Evolutionary conservation across 1,284 basidiomycete species (phyloP).

Genomic region (Leucoagaricus sp.): DNA sequence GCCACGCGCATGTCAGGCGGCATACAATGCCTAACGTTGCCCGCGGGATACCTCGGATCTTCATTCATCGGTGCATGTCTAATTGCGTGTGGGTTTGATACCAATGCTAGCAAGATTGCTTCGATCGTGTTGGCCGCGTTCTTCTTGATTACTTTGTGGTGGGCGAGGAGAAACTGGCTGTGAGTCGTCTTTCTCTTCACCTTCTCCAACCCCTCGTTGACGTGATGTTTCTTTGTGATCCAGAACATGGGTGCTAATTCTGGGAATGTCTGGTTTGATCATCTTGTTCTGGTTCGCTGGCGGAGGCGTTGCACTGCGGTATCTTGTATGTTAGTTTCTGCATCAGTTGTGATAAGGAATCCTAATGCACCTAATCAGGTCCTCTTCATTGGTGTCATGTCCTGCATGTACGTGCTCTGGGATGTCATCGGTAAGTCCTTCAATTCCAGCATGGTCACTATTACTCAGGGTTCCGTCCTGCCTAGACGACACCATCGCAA

Average conservation of each 20-base stretch:
- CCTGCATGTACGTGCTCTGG: slow-evolving; percentile 85
- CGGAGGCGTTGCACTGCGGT: slow-evolving; percentile 70
- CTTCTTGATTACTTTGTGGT: slow-evolving; percentile 93
- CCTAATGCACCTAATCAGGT: slow-evolving; percentile 48
- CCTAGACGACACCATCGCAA: slow-evolving; percentile 85
- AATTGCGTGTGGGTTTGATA: slow-evolving; percentile 93
- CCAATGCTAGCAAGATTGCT: slow-evolving; percentile 90
- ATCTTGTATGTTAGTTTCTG: slow-evolving; percentile 50
- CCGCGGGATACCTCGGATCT: slow-evolving; percentile 92
- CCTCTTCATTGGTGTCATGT: slow-evolving; percentile 96
- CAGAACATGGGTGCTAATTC: slow-evolving; percentile 74
- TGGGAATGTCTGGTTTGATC: slow-evolving; percentile 76
- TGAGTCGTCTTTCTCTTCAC: slow-evolving; percentile 37
- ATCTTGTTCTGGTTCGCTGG: slow-evolving; percentile 86
- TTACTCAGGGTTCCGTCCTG: slow-evolving; percentile 20
- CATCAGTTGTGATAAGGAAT: not conserved
- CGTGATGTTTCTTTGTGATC: not conserved
- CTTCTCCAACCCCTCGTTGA: not conserved
- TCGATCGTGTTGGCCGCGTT: slow-evolving; percentile 81
- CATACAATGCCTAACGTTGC: slow-evolving; percentile 81
- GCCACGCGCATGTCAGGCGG: slow-evolving; percentile 94
- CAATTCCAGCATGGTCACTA: no score
- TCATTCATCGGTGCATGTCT: slow-evolving; percentile 88
- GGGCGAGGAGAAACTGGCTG: slow-evolving; percentile 83
- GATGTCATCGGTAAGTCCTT: slow-evolving; percentile 79